A percentile compares a stretch with the other conserved stretches of the same genome.
Evolutionary conservation across 1,284 basidiomycete genomes (phyloP).

Genomic region (Omphalotus olearius): DNA sequence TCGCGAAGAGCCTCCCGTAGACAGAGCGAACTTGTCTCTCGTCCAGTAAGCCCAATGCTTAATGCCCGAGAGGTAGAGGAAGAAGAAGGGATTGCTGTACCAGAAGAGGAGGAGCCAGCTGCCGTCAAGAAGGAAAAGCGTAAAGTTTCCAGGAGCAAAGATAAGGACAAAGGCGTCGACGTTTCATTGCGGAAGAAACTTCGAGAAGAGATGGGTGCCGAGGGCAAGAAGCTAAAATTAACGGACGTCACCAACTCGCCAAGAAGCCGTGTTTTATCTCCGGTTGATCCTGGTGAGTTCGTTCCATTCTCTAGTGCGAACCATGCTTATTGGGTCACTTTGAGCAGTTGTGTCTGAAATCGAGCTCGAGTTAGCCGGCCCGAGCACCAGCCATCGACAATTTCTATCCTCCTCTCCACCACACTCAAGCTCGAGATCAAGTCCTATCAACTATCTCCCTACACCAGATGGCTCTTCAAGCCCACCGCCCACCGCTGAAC

Average conservation of each 20-base stretch:
- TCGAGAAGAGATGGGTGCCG: slow-evolving; percentile 32
- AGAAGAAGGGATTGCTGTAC: slow-evolving; percentile 45
- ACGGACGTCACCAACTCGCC: slow-evolving; percentile 65
- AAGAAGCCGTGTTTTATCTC: slow-evolving; percentile 33
- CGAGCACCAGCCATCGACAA: slow-evolving; percentile 9
- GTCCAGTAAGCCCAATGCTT: slow-evolving; percentile 61
- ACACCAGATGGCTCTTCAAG: slow-evolving; percentile 3
- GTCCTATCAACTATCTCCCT: slow-evolving; percentile 3
- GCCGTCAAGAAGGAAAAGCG: slow-evolving; percentile 9
- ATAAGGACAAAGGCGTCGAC: slow-evolving; percentile 1
- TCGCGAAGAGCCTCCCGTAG: slow-evolving; percentile 55
- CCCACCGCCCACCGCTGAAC: slow-evolving; percentile 42
- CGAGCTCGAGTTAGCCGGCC: slow-evolving; percentile 31
- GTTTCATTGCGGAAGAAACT: slow-evolving; percentile 26
- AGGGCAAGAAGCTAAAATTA: slow-evolving; percentile 44
- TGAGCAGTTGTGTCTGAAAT: slow-evolving; percentile 23
- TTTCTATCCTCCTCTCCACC: slow-evolving; percentile 13
- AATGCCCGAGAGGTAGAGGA: slow-evolving; percentile 54
- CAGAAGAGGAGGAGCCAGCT: slow-evolving; percentile 7
- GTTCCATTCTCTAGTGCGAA: not conserved
- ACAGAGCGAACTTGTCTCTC: slow-evolving; percentile 62
- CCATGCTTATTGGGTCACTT: slow-evolving; percentile 12
- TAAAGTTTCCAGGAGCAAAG: slow-evolving; percentile 5
- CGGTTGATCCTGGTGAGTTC: slow-evolving; percentile 35
- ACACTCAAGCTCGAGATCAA: slow-evolving; percentile 4